Conservation (phyloP, 2,329 filamentous ascomycete genomes). For the Alternaria incomplexa region DNA sequence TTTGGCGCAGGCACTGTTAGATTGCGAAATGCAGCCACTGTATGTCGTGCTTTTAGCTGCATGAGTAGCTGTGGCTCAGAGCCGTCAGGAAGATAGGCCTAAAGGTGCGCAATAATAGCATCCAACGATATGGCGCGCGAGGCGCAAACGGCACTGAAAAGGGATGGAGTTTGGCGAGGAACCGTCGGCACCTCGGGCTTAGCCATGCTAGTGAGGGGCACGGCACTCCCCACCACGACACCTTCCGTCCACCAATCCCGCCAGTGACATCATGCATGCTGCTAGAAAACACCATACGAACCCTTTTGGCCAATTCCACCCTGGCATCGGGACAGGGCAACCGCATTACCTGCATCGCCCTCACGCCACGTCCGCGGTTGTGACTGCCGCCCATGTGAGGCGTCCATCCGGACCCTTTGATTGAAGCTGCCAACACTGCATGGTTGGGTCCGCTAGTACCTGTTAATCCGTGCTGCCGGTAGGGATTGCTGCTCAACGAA, state of each 20-base stretch:
- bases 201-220: slow-evolving; percentile 20
- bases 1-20: neutral
- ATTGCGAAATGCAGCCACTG: slow-evolving; percentile 21
- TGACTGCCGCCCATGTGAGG: slow-evolving; percentile 8
- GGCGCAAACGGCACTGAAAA: slow-evolving; percentile 6
- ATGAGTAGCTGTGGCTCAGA: neutral
- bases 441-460: slow-evolving; percentile 26
- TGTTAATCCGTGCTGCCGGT: slow-evolving; percentile 19
- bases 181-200: slow-evolving; percentile 19
- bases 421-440: slow-evolving; percentile 13
- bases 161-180: slow-evolving; percentile 11
- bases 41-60: slow-evolving; percentile 24
- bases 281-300: neutral
- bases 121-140: neutral
- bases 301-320: neutral
- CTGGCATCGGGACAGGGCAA: neutral
- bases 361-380: slow-evolving; percentile 13
- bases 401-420: slow-evolving; percentile 12
- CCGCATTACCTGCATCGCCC: neutral
- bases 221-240: slow-evolving; percentile 1
- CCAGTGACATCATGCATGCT: slow-evolving; percentile 18
- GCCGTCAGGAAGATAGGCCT: neutral
- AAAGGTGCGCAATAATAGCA: neutral
- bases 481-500: slow-evolving; percentile 22
- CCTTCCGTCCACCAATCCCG: slow-evolving; percentile 2